Base-by-base conservation (phyloP, 2,329 filamentous ascomycete genomes). In the Colletotrichum limetticola region DNA sequence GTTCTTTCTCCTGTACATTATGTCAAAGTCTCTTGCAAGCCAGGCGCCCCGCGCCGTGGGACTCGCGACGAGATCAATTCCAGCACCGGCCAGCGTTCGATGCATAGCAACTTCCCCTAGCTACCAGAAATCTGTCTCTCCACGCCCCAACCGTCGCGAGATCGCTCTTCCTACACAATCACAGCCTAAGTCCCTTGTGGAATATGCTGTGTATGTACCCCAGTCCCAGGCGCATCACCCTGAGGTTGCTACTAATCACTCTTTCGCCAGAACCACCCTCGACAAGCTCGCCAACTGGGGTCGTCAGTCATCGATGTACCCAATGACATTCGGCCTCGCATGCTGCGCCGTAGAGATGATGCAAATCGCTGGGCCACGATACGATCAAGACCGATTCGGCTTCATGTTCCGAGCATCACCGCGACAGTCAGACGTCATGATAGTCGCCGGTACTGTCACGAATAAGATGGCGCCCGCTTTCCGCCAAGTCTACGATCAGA, bases 401-500 rank as follows among this genome's bases (percentile, higher is more conserved):
- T 97, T 97, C 81, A 97, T 97, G 82, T 97, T 97, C 89, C 92
- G 94, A 77, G 94, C 94, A 70, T 96, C 94, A 12, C 94, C 94
- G 2, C 92, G 94, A 75, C 94, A 97, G 83, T 94, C 94, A 74
- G 95, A 97, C 83, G 93, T 97, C 76, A 97, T 97, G 94, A 96
- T 97, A 78, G 95, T 97, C 24, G 95, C 95, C 26, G 95, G 95
- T 72, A 98, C 95, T 30, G 89, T 98, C 74, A 97, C 94, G 77
- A 98, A 98, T 88, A 98, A 98, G 88, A 98, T 98, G 95, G 95
- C 94, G 0, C 94, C 95, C 2, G 95, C 95, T 35, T 86, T 98
- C 80, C 89, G 95, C 83, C 94, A 96, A 85, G 93, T 97, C 74
- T 98, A 98, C 86, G 95, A 98, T 83, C 95, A 97, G 87, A 97